Evolutionary conservation across 768 basidiomycete genomes (phyloP).

Genomic region (Candolleomyces efflorescens): DNA sequence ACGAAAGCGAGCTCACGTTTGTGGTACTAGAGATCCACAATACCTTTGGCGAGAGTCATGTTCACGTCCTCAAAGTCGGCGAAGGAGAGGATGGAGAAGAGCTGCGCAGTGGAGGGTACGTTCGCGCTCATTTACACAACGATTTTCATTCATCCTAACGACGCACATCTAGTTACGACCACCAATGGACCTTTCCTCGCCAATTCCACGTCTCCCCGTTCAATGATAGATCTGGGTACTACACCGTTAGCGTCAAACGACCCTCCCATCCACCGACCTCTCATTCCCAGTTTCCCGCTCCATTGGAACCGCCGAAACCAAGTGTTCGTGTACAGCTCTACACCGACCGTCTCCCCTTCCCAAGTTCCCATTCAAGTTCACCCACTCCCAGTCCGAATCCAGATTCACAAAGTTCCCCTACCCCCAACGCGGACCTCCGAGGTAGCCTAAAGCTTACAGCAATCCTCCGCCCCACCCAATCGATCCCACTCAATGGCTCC

Average conservation of each 20-base stretch:
- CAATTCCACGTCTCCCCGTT: constrained; percentile 77
- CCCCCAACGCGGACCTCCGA: background rate
- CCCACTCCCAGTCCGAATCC: background rate
- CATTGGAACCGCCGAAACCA: constrained; percentile 26
- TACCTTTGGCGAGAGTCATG: constrained; percentile 68
- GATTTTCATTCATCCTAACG: background rate
- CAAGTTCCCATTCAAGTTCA: too few relatives aligned
- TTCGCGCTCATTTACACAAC: background rate
- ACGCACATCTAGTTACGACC: constrained; percentile 39
- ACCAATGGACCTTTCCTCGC: constrained; percentile 64
- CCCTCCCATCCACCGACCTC: constrained; percentile 33
- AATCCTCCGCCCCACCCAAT: constrained; percentile 31
- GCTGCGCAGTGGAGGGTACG: constrained; percentile 27
- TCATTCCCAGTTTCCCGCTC: too few relatives aligned
- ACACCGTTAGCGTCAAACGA: constrained; percentile 48
- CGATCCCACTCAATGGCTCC: constrained; percentile 32
- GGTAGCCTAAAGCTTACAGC: constrained; percentile 53
- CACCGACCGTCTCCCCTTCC: constrained; percentile 11
- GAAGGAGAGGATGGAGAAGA: constrained; percentile 35
- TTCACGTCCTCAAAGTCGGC: constrained; percentile 48
- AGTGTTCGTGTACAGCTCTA: constrained; percentile 39
- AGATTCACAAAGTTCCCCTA: background rate
- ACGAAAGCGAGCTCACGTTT: background rate
- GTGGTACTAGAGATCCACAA: constrained; percentile 51
- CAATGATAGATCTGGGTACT: constrained; percentile 66